These are phyloP conservation scores for Calycina marina DNA, from an alignment of 2,329 filamentous ascomycete species.

Conservation along the genomic window DNA sequence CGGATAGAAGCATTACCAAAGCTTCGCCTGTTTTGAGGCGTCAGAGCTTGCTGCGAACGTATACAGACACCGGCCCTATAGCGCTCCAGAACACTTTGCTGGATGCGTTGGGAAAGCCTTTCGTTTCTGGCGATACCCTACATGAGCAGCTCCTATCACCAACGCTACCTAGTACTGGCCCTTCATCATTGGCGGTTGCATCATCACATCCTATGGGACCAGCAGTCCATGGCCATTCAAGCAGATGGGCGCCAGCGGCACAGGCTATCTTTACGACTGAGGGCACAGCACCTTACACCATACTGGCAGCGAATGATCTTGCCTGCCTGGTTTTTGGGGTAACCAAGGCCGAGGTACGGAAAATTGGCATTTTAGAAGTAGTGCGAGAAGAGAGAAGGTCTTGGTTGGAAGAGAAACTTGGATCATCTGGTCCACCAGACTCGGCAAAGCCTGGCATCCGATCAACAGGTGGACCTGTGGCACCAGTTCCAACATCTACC, in stretches of 20 bases:
- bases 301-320: constrained; percentile 88
- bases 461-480: constrained; percentile 11
- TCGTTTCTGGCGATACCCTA: constrained; percentile 14
- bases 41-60: constrained; percentile 66
- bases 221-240: constrained; percentile 72
- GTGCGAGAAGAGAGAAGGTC: constrained; percentile 77
- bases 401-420: constrained; percentile 80
- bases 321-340: constrained; percentile 98
- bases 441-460: constrained; percentile 10
- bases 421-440: constrained; percentile 37
- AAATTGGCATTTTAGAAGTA: constrained; percentile 88
- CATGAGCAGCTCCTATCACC: constrained; percentile 27
- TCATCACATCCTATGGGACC: constrained; percentile 30
- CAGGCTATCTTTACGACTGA: constrained; percentile 99
- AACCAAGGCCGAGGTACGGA: constrained; percentile 86
- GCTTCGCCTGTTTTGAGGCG: constrained; percentile 44
- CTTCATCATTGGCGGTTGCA: constrained; percentile 20
- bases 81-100: constrained; percentile 70
- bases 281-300: constrained; percentile 80
- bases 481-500: constrained; percentile 20
- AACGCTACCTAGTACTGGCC: constrained; percentile 21
- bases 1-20: constrained; percentile 38
- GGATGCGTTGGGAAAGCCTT: constrained; percentile 75
- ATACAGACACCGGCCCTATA: constrained; percentile 66
- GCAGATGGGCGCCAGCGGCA: constrained; percentile 76